These are phyloP conservation scores for Mallotus japonicus DNA, from an alignment of 441 rosid genomes.

Conservation along the genomic window DNA sequence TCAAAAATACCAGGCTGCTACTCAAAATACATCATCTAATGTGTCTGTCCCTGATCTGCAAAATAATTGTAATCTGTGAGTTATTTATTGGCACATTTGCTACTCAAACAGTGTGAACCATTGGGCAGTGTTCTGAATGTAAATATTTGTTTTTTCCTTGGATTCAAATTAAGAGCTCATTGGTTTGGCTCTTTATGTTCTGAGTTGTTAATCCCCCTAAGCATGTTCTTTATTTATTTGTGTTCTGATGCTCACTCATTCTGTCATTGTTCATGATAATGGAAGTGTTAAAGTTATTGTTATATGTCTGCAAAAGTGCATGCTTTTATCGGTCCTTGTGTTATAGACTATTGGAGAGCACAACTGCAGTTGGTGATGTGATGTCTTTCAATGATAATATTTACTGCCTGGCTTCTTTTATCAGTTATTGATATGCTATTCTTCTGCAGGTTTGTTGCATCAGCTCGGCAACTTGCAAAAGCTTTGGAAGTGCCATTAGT, in stretches of 20 bases:
- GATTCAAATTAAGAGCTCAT: background rate
- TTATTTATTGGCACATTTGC: slow-evolving; percentile 7
- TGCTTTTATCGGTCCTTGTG: background rate
- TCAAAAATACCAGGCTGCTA: slow-evolving; percentile 84
- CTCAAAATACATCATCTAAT: slow-evolving; percentile 84
- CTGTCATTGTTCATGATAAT: background rate
- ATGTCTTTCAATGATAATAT: slow-evolving; percentile 5
- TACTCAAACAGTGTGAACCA: background rate
- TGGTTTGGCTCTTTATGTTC: slow-evolving; percentile 1
- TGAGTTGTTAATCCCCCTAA: background rate
- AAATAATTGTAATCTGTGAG: slow-evolving; percentile 88
- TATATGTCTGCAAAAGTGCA: background rate
- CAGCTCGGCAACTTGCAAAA: slow-evolving; percentile 97
- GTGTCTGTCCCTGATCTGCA: slow-evolving; percentile 80
- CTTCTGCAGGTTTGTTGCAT: slow-evolving; percentile 77
- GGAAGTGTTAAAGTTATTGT: background rate
- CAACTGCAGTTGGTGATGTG: background rate
- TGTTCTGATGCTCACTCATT: background rate
- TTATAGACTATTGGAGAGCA: background rate
- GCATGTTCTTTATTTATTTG: background rate
- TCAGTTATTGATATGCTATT: slow-evolving; percentile 25
- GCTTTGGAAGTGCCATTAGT: slow-evolving; percentile 96
- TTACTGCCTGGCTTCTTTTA: slow-evolving; percentile 1
- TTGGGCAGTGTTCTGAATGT: background rate
- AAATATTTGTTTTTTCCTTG: background rate